phyloP scores from a whole-genome alignment of 2,329 filamentous ascomycete species.

The Fusarium chuoi region DNA sequence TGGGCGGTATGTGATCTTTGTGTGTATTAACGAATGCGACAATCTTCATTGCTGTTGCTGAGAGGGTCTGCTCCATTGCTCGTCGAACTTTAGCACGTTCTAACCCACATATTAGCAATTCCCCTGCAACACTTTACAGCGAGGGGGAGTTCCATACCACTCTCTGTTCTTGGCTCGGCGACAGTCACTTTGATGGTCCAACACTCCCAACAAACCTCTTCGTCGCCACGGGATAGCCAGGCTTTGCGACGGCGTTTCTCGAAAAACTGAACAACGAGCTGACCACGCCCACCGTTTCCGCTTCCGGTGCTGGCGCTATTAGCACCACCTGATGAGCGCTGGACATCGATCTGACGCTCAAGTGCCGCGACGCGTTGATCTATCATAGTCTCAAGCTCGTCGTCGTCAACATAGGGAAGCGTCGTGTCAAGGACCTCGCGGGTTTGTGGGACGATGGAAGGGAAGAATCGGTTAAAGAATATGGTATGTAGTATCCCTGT shows the following conservation, averaged over 20 bases:
- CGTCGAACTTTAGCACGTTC: slow-evolving; percentile 89
- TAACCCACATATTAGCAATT: slow-evolving; percentile 48
- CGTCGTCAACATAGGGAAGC: slow-evolving; percentile 88
- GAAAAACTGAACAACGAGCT: slow-evolving; percentile 91
- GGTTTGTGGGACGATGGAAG: slow-evolving; percentile 81
- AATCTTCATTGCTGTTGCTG: slow-evolving; percentile 89
- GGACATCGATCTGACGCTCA: slow-evolving; percentile 77
- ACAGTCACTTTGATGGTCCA: slow-evolving; percentile 97
- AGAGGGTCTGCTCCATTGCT: slow-evolving; percentile 90
- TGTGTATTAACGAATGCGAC: slow-evolving; percentile 86
- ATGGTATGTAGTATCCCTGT: slow-evolving; percentile 93
- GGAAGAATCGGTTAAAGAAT: slow-evolving; percentile 99
- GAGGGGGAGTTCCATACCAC: slow-evolving; percentile 65
- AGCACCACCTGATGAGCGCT: slow-evolving; percentile 54
- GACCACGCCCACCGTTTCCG: slow-evolving; percentile 71
- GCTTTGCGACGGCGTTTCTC: slow-evolving; percentile 88
- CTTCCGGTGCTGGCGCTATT: slow-evolving; percentile 13
- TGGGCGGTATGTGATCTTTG: slow-evolving; percentile 96
- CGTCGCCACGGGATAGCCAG: slow-evolving; percentile 82
- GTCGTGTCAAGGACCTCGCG: slow-evolving; percentile 92
- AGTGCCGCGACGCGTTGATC: slow-evolving; percentile 85
- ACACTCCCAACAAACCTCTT: slow-evolving; percentile 96
- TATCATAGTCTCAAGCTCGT: slow-evolving; percentile 92
- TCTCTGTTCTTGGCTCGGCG: slow-evolving; percentile 87
- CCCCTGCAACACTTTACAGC: not conserved